Percentiles rank a stretch among this genome's conserved stretches.
phyloP scores from a whole-genome alignment of 352 stramenopile genomes.

The Phytophthora megakarya region DNA sequence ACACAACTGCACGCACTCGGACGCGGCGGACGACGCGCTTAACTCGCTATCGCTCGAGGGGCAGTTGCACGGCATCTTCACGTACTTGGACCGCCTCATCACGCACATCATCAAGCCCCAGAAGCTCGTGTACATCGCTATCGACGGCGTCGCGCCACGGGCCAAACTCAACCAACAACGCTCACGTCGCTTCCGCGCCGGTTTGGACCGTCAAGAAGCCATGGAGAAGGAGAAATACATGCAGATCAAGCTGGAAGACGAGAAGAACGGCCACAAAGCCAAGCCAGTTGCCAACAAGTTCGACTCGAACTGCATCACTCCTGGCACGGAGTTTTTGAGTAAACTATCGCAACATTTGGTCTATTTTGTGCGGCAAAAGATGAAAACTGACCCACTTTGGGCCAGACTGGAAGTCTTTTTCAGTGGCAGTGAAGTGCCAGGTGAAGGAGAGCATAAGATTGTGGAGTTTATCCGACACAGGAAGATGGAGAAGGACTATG shows the following conservation, averaged over 20 bases:
- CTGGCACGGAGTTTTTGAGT: constrained; percentile 99
- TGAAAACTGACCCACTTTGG: constrained; percentile 96
- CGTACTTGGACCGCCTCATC: constrained; percentile 95
- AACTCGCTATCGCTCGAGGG: constrained; percentile 92
- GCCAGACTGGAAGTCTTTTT: constrained; percentile 96
- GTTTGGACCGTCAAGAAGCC: constrained; percentile 74
- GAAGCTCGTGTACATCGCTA: constrained; percentile 97
- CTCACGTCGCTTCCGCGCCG: constrained; percentile 93
- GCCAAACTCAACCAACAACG: constrained; percentile 99
- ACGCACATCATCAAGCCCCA: constrained; percentile 97
- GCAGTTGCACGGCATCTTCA: constrained; percentile 93
- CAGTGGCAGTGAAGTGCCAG: constrained; percentile 96
- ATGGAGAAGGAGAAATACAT: constrained; percentile 71
- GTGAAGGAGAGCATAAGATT: constrained; percentile 99
- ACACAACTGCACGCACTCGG: constrained; percentile 98
- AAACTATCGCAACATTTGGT: constrained; percentile 91
- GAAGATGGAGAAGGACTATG: constrained; percentile 92
- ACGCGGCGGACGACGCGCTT: constrained; percentile 91
- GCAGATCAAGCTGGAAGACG: constrained; percentile 77
- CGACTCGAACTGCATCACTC: constrained; percentile 99
- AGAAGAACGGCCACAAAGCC: constrained; percentile 61
- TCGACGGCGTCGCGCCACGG: constrained; percentile 98
- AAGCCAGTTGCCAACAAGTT: constrained; percentile 79
- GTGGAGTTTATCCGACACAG: constrained; percentile 97
- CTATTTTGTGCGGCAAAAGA: constrained; percentile 96